These are phyloP conservation scores for Parsonsia alboflavescens DNA, from an alignment of 257 asterid genomes.

Conservation along the genomic window DNA sequence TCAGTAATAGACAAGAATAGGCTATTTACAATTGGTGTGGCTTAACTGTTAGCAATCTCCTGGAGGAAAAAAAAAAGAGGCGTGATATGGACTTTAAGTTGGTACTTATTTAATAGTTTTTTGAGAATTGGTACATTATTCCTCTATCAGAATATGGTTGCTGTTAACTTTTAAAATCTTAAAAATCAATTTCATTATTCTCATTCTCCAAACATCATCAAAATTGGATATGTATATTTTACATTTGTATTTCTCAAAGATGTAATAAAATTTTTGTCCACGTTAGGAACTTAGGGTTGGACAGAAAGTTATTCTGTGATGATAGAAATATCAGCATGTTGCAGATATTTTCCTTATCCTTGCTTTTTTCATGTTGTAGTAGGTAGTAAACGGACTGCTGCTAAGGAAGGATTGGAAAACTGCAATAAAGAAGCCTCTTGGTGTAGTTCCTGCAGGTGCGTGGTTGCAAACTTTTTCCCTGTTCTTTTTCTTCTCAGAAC, in stretches of 20 bases:
- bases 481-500: neutral
- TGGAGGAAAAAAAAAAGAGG: neutral
- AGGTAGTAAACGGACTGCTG: conserved; percentile 95
- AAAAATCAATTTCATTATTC: neutral
- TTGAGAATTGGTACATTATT: neutral
- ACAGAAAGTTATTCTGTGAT: neutral
- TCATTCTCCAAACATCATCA: neutral
- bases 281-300: neutral
- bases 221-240: neutral
- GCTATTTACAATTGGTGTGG: neutral
- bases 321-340: conserved; percentile 1
- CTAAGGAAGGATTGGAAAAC: conserved; percentile 77
- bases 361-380: conserved; percentile 33
- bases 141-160: neutral
- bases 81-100: neutral
- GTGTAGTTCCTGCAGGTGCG: conserved; percentile 91
- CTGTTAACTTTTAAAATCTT: neutral
- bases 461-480: neutral
- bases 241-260: neutral
- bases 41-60: neutral
- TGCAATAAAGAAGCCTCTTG: conserved; percentile 79
- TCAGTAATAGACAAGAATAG: neutral
- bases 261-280: neutral
- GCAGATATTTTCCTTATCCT: conserved; percentile 24
- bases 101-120: neutral